A percentile compares a stretch with the other conserved stretches of the same genome.
Evolutionary conservation across 768 basidiomycete genomes (phyloP).

Genomic region (Collybiopsis confluens): DNA sequence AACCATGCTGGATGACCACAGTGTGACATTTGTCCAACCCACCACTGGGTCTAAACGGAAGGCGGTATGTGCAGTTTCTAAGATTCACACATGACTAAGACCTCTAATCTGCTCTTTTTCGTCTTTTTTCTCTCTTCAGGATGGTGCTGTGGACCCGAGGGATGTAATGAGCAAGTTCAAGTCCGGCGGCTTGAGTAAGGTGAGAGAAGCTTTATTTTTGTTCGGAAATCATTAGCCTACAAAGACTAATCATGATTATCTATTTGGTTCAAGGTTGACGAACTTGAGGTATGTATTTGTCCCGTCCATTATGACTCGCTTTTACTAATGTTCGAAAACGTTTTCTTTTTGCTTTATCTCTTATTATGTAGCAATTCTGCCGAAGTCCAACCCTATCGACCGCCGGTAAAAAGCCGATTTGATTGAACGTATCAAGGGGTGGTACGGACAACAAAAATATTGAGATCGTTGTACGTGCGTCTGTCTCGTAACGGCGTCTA

Average conservation of each 20-base stretch:
- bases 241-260: conserved; percentile 7
- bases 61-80: conserved; percentile 43
- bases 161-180: conserved; percentile 18
- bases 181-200: too few species aligned
- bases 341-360: not conserved
- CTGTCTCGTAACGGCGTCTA: too few species aligned
- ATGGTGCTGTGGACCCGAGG: not conserved
- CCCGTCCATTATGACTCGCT: conserved; percentile 50
- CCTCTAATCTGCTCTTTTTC: not conserved
- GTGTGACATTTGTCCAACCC: conserved; percentile 46
- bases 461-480: too few species aligned
- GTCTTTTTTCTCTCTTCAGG: not conserved
- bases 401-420: conserved; percentile 70
- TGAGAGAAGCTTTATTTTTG: too few species aligned
- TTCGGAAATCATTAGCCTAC: not conserved
- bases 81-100: not conserved
- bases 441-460: not conserved
- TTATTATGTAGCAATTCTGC: conserved; percentile 2
- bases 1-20: conserved; percentile 66
- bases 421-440: conserved; percentile 59
- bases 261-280: conserved; percentile 67
- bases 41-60: conserved; percentile 65
- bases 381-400: conserved; percentile 49
- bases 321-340: too few species aligned
- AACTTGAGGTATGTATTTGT: conserved; percentile 57